Conservation (phyloP, 2,329 filamentous ascomycete genomes). For the Sarocladium kiliense region DNA sequence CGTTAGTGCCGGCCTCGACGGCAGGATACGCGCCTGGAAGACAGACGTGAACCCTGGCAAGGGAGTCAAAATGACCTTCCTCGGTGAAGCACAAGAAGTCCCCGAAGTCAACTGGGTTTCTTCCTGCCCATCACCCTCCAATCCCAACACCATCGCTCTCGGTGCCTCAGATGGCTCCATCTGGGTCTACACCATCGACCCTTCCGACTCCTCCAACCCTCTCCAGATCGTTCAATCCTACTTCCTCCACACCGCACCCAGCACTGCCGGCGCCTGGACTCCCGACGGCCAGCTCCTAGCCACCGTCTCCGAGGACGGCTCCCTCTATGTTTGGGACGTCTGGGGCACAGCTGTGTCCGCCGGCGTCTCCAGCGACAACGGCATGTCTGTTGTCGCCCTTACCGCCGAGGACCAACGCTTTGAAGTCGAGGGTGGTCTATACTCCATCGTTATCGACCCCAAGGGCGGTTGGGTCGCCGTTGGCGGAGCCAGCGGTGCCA, state of each 20-base stretch:
- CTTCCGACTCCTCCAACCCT: conserved; percentile 50
- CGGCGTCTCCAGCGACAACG: conserved; percentile 45
- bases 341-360: conserved; percentile 69
- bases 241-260: conserved; percentile 81
- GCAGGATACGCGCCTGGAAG: conserved; percentile 68
- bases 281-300: conserved; percentile 80
- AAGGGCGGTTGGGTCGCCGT: conserved; percentile 75
- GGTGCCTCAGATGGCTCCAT: conserved; percentile 88
- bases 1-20: conserved; percentile 84
- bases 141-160: conserved; percentile 78
- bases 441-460: conserved; percentile 79
- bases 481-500: conserved; percentile 80
- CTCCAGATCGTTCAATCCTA: conserved; percentile 85
- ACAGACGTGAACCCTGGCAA: conserved; percentile 39
- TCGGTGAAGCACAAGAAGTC: conserved; percentile 81
- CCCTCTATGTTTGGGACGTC: conserved; percentile 88
- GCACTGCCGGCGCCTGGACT: conserved; percentile 88
- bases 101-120: conserved; percentile 91
- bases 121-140: conserved; percentile 64
- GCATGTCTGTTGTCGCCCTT: conserved; percentile 66
- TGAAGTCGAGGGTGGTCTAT: conserved; percentile 84
- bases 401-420: conserved; percentile 85
- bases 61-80: conserved; percentile 50
- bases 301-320: conserved; percentile 84
- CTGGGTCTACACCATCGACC: conserved; percentile 89